Evolutionary conservation across 805 yeast species (phyloP).

Genomic region (Lipomyces sp.): DNA sequence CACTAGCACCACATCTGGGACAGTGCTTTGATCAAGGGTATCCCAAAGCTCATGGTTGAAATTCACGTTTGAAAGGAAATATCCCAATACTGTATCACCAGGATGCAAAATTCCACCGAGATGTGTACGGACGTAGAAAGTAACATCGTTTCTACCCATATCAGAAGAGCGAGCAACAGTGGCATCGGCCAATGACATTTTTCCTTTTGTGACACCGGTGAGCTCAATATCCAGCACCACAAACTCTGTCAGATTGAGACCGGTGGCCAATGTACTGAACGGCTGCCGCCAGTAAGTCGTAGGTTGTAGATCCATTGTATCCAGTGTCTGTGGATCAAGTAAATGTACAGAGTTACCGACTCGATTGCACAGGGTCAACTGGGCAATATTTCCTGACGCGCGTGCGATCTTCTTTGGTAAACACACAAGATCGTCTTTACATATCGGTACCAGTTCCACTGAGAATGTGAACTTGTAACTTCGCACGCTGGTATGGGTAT

Average conservation of each 20-base stretch:
- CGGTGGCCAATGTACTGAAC: slow-evolving; percentile 73
- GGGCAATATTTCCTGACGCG: slow-evolving; percentile 78
- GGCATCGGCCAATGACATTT: slow-evolving; percentile 81
- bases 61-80: slow-evolving; percentile 80
- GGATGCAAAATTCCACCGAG: slow-evolving; percentile 94
- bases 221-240: slow-evolving; percentile 94
- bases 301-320: slow-evolving; percentile 74
- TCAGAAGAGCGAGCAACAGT: slow-evolving; percentile 90
- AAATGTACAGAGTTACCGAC: slow-evolving; percentile 83
- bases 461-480: slow-evolving; percentile 90
- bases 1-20: slow-evolving; percentile 85
- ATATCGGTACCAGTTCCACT: slow-evolving; percentile 92
- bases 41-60: slow-evolving; percentile 90
- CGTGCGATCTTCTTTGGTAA: slow-evolving; percentile 86
- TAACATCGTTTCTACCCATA: slow-evolving; percentile 81
- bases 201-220: slow-evolving; percentile 77
- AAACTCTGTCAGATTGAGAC: slow-evolving; percentile 72
- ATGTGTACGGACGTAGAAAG: slow-evolving; percentile 85
- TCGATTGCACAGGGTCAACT: slow-evolving; percentile 82
- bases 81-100: slow-evolving; percentile 94
- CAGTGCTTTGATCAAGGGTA: slow-evolving; percentile 59
- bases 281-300: slow-evolving; percentile 80
- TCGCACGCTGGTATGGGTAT: slow-evolving; percentile 87
- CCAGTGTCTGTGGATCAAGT: slow-evolving; percentile 80
- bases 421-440: slow-evolving; percentile 94